A percentile compares a stretch with the other conserved stretches of the same genome.
These are phyloP conservation scores for Babesia sp. DNA, from an alignment of 169 alveolate species.

Conservation along the genomic window DNA sequence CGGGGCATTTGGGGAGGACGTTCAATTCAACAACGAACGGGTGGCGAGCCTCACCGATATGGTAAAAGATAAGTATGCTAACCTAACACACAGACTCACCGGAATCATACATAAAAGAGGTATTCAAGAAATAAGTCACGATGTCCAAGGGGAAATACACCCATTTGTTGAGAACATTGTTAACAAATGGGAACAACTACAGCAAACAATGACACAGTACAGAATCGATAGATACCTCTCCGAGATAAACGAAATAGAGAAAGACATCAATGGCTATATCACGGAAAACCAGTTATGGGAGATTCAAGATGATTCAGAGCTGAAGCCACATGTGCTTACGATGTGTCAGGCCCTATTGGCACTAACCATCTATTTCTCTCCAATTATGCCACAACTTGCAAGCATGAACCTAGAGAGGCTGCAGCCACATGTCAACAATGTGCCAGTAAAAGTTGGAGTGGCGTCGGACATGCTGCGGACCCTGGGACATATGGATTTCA, in stretches of 20 bases:
- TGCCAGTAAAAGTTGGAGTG: background rate
- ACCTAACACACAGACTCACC: constrained; percentile 43
- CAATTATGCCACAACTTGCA: constrained; percentile 47
- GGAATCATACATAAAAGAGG: constrained; percentile 12
- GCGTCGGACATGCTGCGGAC: background rate
- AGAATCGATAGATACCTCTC: constrained; percentile 46
- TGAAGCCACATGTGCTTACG: background rate
- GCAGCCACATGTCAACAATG: constrained; percentile 25
- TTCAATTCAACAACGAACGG: constrained; percentile 11
- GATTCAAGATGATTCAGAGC: background rate
- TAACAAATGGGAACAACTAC: background rate
- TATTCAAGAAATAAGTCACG: background rate
- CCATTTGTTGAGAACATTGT: constrained; percentile 3
- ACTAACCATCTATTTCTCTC: constrained; percentile 19
- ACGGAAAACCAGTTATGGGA: constrained; percentile 42
- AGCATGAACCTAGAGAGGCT: constrained; percentile 25
- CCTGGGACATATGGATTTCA: constrained; percentile 4
- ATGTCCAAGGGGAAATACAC: background rate
- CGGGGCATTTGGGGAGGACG: constrained; percentile 60
- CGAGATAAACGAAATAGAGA: constrained; percentile 15
- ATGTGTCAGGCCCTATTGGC: constrained; percentile 17
- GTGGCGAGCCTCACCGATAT: constrained; percentile 4
- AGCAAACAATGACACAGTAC: background rate
- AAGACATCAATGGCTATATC: constrained; percentile 38
- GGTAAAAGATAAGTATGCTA: constrained; percentile 53